Conservation (phyloP, 345 rosid species). For the Brassica nigra region DNA sequence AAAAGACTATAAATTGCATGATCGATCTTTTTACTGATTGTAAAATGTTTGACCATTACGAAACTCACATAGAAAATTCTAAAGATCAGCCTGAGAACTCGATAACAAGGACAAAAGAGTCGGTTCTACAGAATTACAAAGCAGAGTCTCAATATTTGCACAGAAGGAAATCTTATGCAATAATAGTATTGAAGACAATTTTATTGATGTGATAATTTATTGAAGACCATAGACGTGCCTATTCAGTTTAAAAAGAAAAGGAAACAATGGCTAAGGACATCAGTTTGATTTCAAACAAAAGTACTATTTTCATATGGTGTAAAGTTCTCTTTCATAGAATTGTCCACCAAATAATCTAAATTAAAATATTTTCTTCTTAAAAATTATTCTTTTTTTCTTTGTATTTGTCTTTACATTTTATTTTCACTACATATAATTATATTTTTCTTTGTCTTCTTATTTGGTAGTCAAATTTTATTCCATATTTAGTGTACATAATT, state of each 20-base stretch:
- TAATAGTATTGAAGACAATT: not conserved
- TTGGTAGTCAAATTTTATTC: not conserved
- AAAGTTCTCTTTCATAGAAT: not conserved
- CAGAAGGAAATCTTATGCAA: not conserved
- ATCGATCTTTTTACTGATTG: not conserved
- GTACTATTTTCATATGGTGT: too few species aligned
- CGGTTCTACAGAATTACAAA: conserved; percentile 11
- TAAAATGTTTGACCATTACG: not conserved
- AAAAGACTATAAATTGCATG: not conserved
- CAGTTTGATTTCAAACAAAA: too few species aligned
- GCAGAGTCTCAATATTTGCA: conserved; percentile 10
- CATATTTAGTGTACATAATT: too few species aligned
- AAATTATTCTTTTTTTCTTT: too few species aligned
- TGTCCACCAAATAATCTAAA: not conserved
- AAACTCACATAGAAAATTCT: not conserved
- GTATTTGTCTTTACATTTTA: not conserved
- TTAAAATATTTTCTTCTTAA: not conserved
- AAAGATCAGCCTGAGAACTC: not conserved
- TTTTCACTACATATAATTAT: not conserved
- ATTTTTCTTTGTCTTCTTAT: not conserved
- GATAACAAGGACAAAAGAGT: not conserved
- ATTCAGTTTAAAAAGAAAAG: too few species aligned
- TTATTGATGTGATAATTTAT: not conserved
- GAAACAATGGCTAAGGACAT: too few species aligned
- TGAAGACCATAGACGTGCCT: not conserved